Base-by-base conservation (phyloP, 1,284 basidiomycete species). In the Sphaerobolus stellatus region DNA sequence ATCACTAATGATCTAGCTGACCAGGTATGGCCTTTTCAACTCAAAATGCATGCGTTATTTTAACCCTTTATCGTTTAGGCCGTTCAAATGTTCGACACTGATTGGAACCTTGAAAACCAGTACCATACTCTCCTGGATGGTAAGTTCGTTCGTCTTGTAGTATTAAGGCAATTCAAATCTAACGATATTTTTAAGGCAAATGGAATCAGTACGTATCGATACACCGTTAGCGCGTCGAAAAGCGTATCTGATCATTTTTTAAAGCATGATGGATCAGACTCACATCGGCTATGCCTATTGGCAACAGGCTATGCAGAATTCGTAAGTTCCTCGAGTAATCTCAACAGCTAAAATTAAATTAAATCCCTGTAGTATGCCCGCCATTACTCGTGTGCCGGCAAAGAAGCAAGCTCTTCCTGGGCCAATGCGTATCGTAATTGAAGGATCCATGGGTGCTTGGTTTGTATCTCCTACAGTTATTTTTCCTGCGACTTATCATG, bases 241-340 rank as follows among this genome's bases (percentile, higher is more conserved):
- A 25, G n/a, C 7, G 20, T 22, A 52, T 30, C 41, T 57, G 31
- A 54, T 49, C 57, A 33, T 38, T 48, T 14, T 36, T 41, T 46
- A 83, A 36, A 43, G 83, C 60, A 85, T 86, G 78, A 84, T 88
- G 79, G 78, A 82, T 58, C 84, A 87, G 62, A 84, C 81, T 6
- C 81, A 83, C 66, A 64, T 83, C 52, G 78, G 78, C 61, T 86
- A 85, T 60, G 79, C 76, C 58, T 87, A 88, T 66, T 88, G 85
- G 84, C 86, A 88, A 60, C 79, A 84, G 63, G 83, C 83, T 1
- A 80, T 81, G 75, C 74, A 77, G 3, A 81, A 86, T 66, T 77
- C 77, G 81, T 82, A 59, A 31, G 75, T 65, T 2, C 18, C 40
- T 27, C 34, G 31, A 3, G 5, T 31, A 18, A 24, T 41, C 18